A percentile compares a stretch with the other conserved stretches of the same genome.
These are phyloP conservation scores for Xylaria arbuscula DNA, from an alignment of 2,329 filamentous ascomycete species.

Conservation along the genomic window DNA sequence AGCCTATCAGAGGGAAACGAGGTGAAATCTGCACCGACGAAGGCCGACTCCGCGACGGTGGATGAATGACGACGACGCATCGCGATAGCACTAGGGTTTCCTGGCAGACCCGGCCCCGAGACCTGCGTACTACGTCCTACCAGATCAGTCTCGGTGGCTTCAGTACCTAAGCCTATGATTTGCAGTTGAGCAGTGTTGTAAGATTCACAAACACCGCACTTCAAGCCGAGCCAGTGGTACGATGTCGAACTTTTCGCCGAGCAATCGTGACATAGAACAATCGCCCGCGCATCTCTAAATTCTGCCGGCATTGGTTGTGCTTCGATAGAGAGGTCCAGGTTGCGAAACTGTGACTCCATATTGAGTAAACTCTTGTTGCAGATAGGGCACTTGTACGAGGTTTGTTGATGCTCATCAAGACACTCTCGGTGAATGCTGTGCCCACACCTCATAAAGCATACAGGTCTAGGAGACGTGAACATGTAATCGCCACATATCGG, in stretches of 20 bases:
- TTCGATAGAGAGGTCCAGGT: slow-evolving; percentile 86
- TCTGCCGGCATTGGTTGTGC: slow-evolving; percentile 92
- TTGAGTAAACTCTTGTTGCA: slow-evolving; percentile 97
- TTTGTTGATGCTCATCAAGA: slow-evolving; percentile 86
- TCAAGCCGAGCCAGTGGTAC: slow-evolving; percentile 95
- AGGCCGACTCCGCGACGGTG: slow-evolving; percentile 42
- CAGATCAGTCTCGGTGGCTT: slow-evolving; percentile 38
- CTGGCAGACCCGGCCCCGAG: slow-evolving; percentile 35
- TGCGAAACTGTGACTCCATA: slow-evolving; percentile 95
- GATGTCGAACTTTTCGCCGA: slow-evolving; percentile 84
- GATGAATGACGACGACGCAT: slow-evolving; percentile 51
- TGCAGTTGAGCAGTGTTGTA: slow-evolving; percentile 76
- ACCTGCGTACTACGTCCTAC: slow-evolving; percentile 38
- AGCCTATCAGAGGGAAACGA: slow-evolving; percentile 53
- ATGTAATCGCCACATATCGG: slow-evolving; percentile 97
- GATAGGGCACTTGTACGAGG: slow-evolving; percentile 94
- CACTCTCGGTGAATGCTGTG: slow-evolving; percentile 95
- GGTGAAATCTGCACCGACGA: slow-evolving; percentile 34
- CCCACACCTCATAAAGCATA: slow-evolving; percentile 94
- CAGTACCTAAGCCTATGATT: slow-evolving; percentile 61
- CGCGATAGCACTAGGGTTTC: slow-evolving; percentile 28
- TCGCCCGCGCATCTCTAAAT: slow-evolving; percentile 80
- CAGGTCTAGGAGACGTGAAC: slow-evolving; percentile 87
- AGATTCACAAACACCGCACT: slow-evolving; percentile 79
- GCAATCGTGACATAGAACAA: slow-evolving; percentile 95